A percentile compares a stretch with the other conserved stretches of the same genome.
phyloP scores from a whole-genome alignment of 2,329 filamentous ascomycete genomes.

The Incumbomyces delicatus region DNA sequence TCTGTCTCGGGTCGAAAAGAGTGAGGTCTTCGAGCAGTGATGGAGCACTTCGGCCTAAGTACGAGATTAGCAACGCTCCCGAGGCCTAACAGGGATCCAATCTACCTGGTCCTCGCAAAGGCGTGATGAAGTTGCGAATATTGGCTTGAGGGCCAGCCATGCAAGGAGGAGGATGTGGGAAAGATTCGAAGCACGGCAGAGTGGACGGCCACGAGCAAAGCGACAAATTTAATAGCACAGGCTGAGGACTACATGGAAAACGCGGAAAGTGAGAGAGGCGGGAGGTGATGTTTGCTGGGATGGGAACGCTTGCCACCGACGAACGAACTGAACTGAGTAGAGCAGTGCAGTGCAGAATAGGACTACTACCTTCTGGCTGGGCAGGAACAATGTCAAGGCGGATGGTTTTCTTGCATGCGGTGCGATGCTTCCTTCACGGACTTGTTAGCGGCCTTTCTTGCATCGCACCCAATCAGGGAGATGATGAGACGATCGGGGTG shows the following conservation, averaged over 20 bases:
- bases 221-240: no score
- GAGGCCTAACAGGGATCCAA: neutral
- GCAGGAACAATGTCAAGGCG: neutral
- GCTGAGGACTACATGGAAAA: no score
- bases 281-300: no score
- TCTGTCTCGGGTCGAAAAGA: conserved; percentile 42
- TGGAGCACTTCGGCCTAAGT: conserved; percentile 29
- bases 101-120: conserved; percentile 18
- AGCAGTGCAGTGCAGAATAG: no score
- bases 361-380: neutral
- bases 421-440: neutral
- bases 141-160: conserved; percentile 20
- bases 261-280: no score
- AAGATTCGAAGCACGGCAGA: neutral
- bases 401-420: neutral
- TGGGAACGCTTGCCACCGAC: no score
- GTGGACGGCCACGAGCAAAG: no score
- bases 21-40: conserved; percentile 43
- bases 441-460: no score
- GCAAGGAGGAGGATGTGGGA: conserved; percentile 9
- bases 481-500: no score
- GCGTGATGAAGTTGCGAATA: conserved; percentile 19
- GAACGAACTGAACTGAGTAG: no score
- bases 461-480: no score
- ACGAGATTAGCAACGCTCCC: conserved; percentile 2